A percentile compares a stretch with the other conserved stretches of the same genome.
Evolutionary conservation across 106 monocot genomes (phyloP).

Genomic region (Phalaenopsis aphrodite): DNA sequence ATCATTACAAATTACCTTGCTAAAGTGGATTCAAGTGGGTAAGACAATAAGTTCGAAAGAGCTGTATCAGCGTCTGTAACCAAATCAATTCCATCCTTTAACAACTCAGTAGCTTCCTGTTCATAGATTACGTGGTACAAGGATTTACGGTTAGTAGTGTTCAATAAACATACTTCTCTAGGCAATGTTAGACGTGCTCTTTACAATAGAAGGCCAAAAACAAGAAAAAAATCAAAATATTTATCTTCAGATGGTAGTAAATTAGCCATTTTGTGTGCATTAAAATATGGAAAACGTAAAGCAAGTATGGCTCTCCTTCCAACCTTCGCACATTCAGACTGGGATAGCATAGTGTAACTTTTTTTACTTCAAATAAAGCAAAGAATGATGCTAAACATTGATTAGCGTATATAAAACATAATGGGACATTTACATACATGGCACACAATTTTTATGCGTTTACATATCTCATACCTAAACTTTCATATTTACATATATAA

Average conservation of each 20-base stretch:
- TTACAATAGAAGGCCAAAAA: not conserved
- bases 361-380: too few species aligned
- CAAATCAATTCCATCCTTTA: slow-evolving; percentile 93
- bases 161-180: not conserved
- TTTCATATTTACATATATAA: too few species aligned
- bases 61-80: slow-evolving; percentile 58
- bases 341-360: too few species aligned
- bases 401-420: too few species aligned
- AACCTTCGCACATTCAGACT: not conserved
- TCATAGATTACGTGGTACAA: not conserved
- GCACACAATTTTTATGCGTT: too few species aligned
- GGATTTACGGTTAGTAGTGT: not conserved
- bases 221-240: not conserved
- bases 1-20: slow-evolving; percentile 33
- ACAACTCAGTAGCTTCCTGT: slow-evolving; percentile 79
- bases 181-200: not conserved
- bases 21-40: slow-evolving; percentile 76
- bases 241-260: not conserved
- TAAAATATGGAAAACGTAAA: slow-evolving; percentile 3
- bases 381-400: too few species aligned
- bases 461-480: too few species aligned
- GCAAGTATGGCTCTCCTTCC: not conserved
- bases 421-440: too few species aligned
- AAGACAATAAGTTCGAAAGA: slow-evolving; percentile 71
- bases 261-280: not conserved